Evolutionary conservation across 768 basidiomycete species (phyloP), one percentile per base, ranked within the genome.

Genomic region (Brasilioporus rufonigricans): DNA sequence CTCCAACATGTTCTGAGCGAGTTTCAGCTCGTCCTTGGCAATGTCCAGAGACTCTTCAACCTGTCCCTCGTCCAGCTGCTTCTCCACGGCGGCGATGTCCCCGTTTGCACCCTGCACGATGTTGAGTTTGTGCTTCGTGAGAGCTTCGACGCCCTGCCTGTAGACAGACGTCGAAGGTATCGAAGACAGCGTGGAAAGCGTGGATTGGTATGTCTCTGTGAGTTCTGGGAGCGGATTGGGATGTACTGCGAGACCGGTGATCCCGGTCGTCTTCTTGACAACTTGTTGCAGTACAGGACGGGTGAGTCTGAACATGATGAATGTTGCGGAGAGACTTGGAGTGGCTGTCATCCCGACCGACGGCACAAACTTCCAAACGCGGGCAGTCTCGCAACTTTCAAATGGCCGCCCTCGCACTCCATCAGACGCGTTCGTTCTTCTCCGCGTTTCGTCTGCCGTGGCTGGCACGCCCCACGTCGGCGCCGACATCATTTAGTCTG

Each of bases 91-190:
- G 18, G 74, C 70, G 44, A 93, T 71, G 60, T 92, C 83, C 26
- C 84, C 87, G 32, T 82, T 82, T 38, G 85, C 84, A 31, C 73
- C 74, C 67, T 91, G 78, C 41, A 96, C 79, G 53, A 91, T 80
- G 64, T 75, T 80, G 55, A 96, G 80, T 66, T 91, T 90, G 67
- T 84, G 84, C 60, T 82, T 82, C n/a, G 86, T 89, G 63, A 95
- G 81, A 10, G 89, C 87, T 72, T 95, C 91, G 29, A 84, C 85
- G 50, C 89, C 86, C 72, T 96, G 93, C 55, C 91, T 85, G 75
- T 98, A 98, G 44, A 92, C 85, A 61, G 91, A 90, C 48, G 86
- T 81, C 57, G 78, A 71, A n/a, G 95, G 95, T 56, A 97, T 82
- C 52, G 79, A 72, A 10, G 80, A 73, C 48, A 96, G 82, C 7